Base-by-base conservation (phyloP, 2,329 filamentous ascomycete genomes). In the Parafenestella ontariensis region DNA sequence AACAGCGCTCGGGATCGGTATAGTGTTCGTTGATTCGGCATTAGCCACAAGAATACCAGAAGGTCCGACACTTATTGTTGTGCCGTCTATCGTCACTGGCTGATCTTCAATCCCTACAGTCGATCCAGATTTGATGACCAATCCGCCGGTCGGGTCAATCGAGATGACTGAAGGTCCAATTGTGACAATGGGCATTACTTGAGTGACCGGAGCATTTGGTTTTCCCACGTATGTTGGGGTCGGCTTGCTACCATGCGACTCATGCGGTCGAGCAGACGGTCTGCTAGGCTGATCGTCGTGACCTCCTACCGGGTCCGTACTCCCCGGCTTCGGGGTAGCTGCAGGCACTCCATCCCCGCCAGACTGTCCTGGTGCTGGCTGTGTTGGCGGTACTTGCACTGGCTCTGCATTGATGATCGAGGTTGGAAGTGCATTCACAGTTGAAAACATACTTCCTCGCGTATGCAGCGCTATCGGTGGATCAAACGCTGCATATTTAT, bases 41-140 rank as follows among this genome's bases (percentile, higher is more conserved):
- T 42, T 26, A 6, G 9, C 36, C 17, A 52, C 5, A 5, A 62
- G 48, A 26, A 58, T 37, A 8, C 58, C 56, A 11, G 45, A 45
- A 24, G 52, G 28, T 13, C 56, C 61, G 28, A 62, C 44, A 26
- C 53, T 62, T 26, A 61, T 51, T 8, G 56, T 59, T 1, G 58
- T 59, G 3, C 53, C 56, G 10, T 55, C 55, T 7, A 60, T 47
- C 3, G 48, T 24, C 1, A 46, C 33, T n/a, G 61, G 46, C 4
- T 50, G 45, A 23, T 50, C 58, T 11, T 52, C 46, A 18, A 36
- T 44, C n/a, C 37, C 46, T 3, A 64, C 10, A 10, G 61, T 62
- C 4, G 53, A 52, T 18, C 61, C 61, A 3, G 61, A 56, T 21
- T 53, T 41, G 24, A 64, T 51, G n/a, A 64, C 36, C 17, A 64